Evolutionary conservation across 352 stramenopile genomes (phyloP), one percentile per base, ranked within the genome.

Genomic region (Phytophthora boehmeriae): DNA sequence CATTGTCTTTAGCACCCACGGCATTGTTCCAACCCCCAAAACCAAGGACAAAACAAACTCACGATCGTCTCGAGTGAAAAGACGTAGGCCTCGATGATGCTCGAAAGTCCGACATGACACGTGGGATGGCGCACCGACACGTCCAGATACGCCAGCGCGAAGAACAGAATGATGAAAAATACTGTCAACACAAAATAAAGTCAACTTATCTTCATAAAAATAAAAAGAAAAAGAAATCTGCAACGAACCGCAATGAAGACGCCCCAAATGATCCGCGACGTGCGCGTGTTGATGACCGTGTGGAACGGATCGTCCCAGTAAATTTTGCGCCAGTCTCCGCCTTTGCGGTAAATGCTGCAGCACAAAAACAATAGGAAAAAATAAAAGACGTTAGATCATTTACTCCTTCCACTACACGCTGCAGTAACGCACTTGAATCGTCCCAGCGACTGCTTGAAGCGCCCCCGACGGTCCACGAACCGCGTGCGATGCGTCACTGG

Each of bases 21-120:
- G 4, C 41, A 25, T 14, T 28, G 9, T 20, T 57, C 19, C 28
- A 56, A 58, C 14, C 53, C 5, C 41, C 42, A 52, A 0, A 50
- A n/a, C n/a, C 19, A 5, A 36, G 4, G 14, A 14, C 34, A 47
- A 41, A 44, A n/a, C 42, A 45, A 43, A 82, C 76, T 49, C 63
- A 95, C 87, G 51, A 95, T 95, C 5, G 87, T 93, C 55, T 95
- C 84, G 20, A 95, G 81, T 3, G 87, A 95, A 59, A 95, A 95
- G 48, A 95, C 75, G 59, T 95, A 95, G 34, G 87, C 80, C 43
- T 95, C 79, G 52, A 90, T 93, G 32, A 93, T 71, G 43, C 78
- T 90, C 22, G 50, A 66, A 57, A 95, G 59, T 14, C 87, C 87
- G 4, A 95, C 75, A 59, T 95, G 82, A 56, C 87, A 95, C 30